Evolutionary conservation across 108 stramenopile genomes (phyloP).

Genomic region (Mediolabrus comicus): DNA sequence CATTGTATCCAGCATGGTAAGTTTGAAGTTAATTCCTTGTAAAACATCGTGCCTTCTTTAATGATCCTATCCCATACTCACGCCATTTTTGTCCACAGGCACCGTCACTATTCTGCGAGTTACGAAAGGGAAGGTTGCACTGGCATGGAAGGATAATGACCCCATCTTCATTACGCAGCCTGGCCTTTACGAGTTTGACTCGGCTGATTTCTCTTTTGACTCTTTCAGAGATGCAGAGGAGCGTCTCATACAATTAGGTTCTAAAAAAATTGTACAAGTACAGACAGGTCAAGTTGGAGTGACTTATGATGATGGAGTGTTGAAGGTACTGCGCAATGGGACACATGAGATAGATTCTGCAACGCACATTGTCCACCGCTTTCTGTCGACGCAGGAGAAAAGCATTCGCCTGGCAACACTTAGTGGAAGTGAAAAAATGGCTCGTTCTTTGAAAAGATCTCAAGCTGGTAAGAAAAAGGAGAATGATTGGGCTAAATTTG

Average conservation of each 20-base stretch:
- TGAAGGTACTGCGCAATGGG: constrained; percentile 23
- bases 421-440: constrained; percentile 14
- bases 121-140: constrained; percentile 24
- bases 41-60: too few relatives aligned
- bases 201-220: constrained; percentile 23
- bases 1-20: constrained; percentile 30
- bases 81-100: too few relatives aligned
- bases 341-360: constrained; percentile 10
- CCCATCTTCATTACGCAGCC: constrained; percentile 32
- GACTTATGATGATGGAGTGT: constrained; percentile 27
- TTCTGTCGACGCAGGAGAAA: constrained; percentile 29
- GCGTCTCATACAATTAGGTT: constrained; percentile 21
- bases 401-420: constrained; percentile 22
- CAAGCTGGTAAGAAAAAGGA: neutral
- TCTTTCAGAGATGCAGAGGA: constrained; percentile 25
- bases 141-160: constrained; percentile 38
- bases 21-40: neutral
- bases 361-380: constrained; percentile 29
- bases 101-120: constrained; percentile 38
- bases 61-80: too few relatives aligned
- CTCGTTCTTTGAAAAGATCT: neutral
- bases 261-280: constrained; percentile 16
- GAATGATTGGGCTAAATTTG: neutral
- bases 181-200: constrained; percentile 35
- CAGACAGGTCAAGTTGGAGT: constrained; percentile 32